Evolutionary conservation across 495 filamentous ascomycete genomes (phyloP).

Genomic region (Penicillium pancosmium): DNA sequence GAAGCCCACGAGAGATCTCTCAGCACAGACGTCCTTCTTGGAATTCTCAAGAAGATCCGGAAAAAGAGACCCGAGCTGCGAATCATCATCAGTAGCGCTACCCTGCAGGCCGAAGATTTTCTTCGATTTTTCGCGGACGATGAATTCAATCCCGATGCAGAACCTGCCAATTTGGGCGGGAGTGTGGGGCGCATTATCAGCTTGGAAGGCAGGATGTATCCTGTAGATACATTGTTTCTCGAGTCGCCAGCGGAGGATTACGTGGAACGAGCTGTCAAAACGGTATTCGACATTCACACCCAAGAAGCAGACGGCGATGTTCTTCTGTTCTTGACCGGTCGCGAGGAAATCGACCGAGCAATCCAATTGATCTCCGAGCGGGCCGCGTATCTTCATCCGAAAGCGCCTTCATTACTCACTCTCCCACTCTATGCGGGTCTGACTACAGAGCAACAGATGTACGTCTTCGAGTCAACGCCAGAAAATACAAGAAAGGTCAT

Average conservation of each 20-base stretch:
- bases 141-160: constrained; percentile 38
- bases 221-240: constrained; percentile 86
- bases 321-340: constrained; percentile 87
- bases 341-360: constrained; percentile 88
- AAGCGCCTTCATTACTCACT: constrained; percentile 69
- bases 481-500: constrained; percentile 89
- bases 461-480: constrained; percentile 86
- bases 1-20: constrained; percentile 96
- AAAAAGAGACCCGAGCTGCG: constrained; percentile 80
- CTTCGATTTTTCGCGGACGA: constrained; percentile 74
- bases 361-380: constrained; percentile 80
- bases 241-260: constrained; percentile 85
- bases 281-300: constrained; percentile 91
- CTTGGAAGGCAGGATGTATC: constrained; percentile 88
- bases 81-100: constrained; percentile 93
- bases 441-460: constrained; percentile 86
- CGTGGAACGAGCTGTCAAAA: constrained; percentile 81
- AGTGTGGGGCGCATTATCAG: constrained; percentile 76
- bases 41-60: constrained; percentile 91
- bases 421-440: constrained; percentile 89
- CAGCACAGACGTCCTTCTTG: constrained; percentile 90
- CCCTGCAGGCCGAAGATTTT: constrained; percentile 89
- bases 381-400: constrained; percentile 70
- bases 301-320: constrained; percentile 86
- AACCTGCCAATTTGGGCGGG: constrained; percentile 43